Percentiles rank a stretch among this genome's conserved stretches.
Conservation (phyloP, 2,329 filamentous ascomycete species). For the Lomentospora prolificans region DNA sequence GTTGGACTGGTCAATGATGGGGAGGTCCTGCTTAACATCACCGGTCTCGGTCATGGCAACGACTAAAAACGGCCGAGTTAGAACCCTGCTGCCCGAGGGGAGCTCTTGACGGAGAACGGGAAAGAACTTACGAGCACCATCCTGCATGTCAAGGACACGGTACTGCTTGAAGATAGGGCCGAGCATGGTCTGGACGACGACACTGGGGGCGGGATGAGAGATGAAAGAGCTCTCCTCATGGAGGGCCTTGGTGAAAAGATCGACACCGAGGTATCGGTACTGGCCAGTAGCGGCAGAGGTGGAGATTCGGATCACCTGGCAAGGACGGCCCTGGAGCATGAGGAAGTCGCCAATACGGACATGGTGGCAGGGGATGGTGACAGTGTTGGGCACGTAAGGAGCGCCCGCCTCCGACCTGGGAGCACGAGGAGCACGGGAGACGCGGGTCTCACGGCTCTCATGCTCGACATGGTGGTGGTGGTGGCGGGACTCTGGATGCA, state of each 20-base stretch:
- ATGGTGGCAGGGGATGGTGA: slow-evolving; percentile 98
- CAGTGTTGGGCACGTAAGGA: slow-evolving; percentile 59
- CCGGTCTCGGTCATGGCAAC: slow-evolving; percentile 98
- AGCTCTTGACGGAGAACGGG: too few species aligned
- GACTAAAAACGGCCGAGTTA: slow-evolving; percentile 32
- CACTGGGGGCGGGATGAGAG: slow-evolving; percentile 91
- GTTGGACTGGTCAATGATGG: slow-evolving; percentile 90
- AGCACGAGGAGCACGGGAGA: slow-evolving; percentile 20
- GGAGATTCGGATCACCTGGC: slow-evolving; percentile 99
- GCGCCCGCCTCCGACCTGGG: slow-evolving; percentile 21
- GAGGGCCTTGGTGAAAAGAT: slow-evolving; percentile 99
- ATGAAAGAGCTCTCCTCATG: slow-evolving; percentile 98
- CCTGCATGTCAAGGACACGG: slow-evolving; percentile 93
- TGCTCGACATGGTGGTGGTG: slow-evolving; percentile 36
- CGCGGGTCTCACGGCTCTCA: slow-evolving; percentile 29
- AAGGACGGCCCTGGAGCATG: slow-evolving; percentile 97
- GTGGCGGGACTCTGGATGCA: slow-evolving; percentile 38
- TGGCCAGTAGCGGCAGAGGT: slow-evolving; percentile 96
- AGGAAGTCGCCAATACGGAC: slow-evolving; percentile 98
- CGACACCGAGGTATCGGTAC: slow-evolving; percentile 99
- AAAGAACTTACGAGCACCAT: slow-evolving; percentile 41
- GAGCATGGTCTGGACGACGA: slow-evolving; percentile 98
- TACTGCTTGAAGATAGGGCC: slow-evolving; percentile 99
- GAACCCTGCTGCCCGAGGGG: slow-evolving; percentile 28
- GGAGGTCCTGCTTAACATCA: slow-evolving; percentile 92